Conservation (phyloP, 768 basidiomycete genomes). For the Podaxis pistillaris region DNA sequence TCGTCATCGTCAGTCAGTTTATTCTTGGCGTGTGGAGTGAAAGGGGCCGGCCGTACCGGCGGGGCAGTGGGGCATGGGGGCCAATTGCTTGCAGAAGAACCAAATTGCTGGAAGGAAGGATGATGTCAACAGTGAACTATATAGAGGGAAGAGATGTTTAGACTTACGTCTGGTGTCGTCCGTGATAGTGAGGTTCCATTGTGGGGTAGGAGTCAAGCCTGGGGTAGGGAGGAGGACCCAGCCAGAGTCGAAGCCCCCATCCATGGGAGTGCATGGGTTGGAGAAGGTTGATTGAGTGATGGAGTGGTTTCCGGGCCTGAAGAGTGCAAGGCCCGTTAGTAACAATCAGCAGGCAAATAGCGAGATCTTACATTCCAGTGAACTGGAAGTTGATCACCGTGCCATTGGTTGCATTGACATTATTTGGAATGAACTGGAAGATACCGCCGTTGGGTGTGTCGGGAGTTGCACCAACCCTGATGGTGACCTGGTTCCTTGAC, state of each 20-base stretch:
- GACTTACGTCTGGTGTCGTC: slow-evolving; percentile 42
- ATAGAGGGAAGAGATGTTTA: slow-evolving; percentile 6
- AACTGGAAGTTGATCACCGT: slow-evolving; percentile 50
- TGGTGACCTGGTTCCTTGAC: slow-evolving; percentile 17
- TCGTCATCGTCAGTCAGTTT: not conserved
- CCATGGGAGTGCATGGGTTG: slow-evolving; percentile 41
- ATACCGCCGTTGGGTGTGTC: slow-evolving; percentile 29
- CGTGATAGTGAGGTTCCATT: slow-evolving; percentile 52
- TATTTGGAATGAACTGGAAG: slow-evolving; percentile 46
- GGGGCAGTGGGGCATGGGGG: slow-evolving; percentile 40
- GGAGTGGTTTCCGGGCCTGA: slow-evolving; percentile 50
- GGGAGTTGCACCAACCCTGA: slow-evolving; percentile 38
- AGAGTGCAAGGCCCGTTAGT: not conserved
- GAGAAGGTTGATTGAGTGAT: slow-evolving; percentile 50
- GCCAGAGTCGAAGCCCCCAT: slow-evolving; percentile 56
- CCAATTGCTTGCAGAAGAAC: slow-evolving; percentile 57
- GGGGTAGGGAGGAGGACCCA: slow-evolving; percentile 39
- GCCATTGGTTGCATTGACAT: slow-evolving; percentile 40
- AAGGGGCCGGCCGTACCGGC: slow-evolving; percentile 19
- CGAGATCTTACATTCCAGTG: slow-evolving; percentile 37
- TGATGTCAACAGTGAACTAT: slow-evolving; percentile 18
- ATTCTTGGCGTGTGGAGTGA: not conserved
- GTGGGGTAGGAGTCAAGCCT: slow-evolving; percentile 26
- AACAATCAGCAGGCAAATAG: not conserved
- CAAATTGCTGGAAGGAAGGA: slow-evolving; percentile 39